Conservation (phyloP, 2,329 filamentous ascomycete genomes). For the Talaromyces pinophilus region DNA sequence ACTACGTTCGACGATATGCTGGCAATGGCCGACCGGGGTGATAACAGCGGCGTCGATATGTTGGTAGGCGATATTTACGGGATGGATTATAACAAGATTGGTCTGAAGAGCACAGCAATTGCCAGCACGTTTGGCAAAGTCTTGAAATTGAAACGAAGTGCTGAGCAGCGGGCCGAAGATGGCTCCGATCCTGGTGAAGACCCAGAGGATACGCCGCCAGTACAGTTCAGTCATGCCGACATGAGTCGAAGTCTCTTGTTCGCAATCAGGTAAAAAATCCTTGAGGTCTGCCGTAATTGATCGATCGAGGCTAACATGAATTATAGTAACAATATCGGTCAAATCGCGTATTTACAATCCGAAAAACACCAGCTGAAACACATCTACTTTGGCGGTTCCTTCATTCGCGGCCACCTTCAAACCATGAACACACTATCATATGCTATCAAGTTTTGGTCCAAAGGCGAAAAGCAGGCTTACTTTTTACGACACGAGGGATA, state of each 20-base stretch:
- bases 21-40: slow-evolving; percentile 81
- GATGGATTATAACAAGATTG: slow-evolving; percentile 92
- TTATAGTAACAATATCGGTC: slow-evolving; percentile 88
- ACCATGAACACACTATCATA: slow-evolving; percentile 98
- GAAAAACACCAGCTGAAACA: slow-evolving; percentile 88
- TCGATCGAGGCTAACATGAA: neutral
- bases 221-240: slow-evolving; percentile 73
- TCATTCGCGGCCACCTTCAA: slow-evolving; percentile 92
- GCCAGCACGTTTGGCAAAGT: slow-evolving; percentile 97
- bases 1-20: slow-evolving; percentile 98
- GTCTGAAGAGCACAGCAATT: slow-evolving; percentile 91
- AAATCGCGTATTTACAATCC: slow-evolving; percentile 95
- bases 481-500: slow-evolving; percentile 96
- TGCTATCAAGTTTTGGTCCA: slow-evolving; percentile 96
- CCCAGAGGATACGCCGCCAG: slow-evolving; percentile 26
- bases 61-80: slow-evolving; percentile 98
- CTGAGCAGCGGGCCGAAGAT: slow-evolving; percentile 76
- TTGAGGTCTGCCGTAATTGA: neutral
- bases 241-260: slow-evolving; percentile 90
- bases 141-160: slow-evolving; percentile 85
- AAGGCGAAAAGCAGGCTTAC: slow-evolving; percentile 90
- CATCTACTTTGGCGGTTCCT: slow-evolving; percentile 97
- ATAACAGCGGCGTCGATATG: slow-evolving; percentile 94
- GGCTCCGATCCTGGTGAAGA: slow-evolving; percentile 46
- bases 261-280: slow-evolving; percentile 65